phyloP scores from a whole-genome alignment of 208 protist species.

The Acanthamoeba healyi region DNA sequence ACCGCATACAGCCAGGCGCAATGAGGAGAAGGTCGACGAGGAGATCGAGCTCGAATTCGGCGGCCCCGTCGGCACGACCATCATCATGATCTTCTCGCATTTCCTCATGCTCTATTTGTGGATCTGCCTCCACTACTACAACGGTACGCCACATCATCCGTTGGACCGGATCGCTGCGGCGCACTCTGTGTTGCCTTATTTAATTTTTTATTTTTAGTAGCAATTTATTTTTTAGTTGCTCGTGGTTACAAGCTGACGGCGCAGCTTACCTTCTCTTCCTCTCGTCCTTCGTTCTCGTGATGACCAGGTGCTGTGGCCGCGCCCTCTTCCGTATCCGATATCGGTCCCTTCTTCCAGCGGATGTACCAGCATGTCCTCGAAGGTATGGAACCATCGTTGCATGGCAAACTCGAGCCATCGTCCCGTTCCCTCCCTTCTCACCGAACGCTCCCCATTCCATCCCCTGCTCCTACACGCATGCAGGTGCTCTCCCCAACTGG shows the following conservation, averaged over 20 bases:
- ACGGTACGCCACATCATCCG: too few relatives aligned
- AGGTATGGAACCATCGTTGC: too few relatives aligned
- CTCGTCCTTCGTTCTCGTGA: too few relatives aligned
- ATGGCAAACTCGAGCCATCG: too few relatives aligned
- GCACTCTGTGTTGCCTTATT: too few relatives aligned
- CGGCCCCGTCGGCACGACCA: slow-evolving; percentile 86
- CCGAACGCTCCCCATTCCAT: too few relatives aligned
- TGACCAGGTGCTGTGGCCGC: slow-evolving; percentile 13
- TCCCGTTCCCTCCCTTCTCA: too few relatives aligned
- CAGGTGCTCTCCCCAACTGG: slow-evolving; percentile 84
- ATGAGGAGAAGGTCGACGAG: slow-evolving; percentile 36
- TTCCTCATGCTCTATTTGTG: slow-evolving; percentile 94
- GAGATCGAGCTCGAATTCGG: slow-evolving; percentile 89
- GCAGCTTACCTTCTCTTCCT: too few relatives aligned
- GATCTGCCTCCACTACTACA: slow-evolving; percentile 91
- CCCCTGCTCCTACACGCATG: slow-evolving; percentile 86
- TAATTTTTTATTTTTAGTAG: too few relatives aligned
- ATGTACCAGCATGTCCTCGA: slow-evolving; percentile 8
- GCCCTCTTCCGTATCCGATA: background rate
- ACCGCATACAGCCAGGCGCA: background rate
- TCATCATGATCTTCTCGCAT: slow-evolving; percentile 93
- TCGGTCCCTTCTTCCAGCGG: slow-evolving; percentile 1
- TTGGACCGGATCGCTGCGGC: too few relatives aligned
- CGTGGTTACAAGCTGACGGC: too few relatives aligned
- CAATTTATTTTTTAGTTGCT: too few relatives aligned